These are phyloP conservation scores for Trichoderma sp. DNA, from an alignment of 2,329 filamentous ascomycete species.

Conservation along the genomic window DNA sequence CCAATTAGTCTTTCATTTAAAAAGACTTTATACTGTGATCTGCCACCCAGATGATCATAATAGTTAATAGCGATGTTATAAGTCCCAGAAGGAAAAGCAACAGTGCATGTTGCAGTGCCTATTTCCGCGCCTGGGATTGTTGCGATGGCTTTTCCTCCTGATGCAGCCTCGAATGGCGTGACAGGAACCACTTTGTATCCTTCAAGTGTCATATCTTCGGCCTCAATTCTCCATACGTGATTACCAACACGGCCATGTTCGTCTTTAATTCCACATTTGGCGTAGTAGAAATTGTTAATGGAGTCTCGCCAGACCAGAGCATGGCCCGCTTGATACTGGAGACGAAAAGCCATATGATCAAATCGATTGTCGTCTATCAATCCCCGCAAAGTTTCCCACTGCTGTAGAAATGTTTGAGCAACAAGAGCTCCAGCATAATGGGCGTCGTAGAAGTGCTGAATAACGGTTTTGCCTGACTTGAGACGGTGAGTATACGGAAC, in stretches of 20 bases:
- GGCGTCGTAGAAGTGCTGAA: neutral
- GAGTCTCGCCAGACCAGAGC: neutral
- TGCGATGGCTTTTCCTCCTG: neutral
- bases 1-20: neutral
- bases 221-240: neutral
- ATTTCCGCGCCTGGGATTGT: neutral
- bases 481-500: neutral
- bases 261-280: neutral
- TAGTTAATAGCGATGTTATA: neutral
- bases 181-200: neutral
- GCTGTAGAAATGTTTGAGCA: neutral
- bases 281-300: neutral
- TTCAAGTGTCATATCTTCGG: neutral
- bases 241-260: neutral
- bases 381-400: neutral
- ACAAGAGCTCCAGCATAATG: neutral
- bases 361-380: neutral
- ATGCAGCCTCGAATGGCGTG: conserved; percentile 5
- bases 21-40: neutral
- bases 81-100: neutral
- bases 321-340: neutral
- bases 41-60: neutral
- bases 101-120: neutral
- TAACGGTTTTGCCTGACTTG: neutral
- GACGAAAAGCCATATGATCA: neutral